A percentile compares a stretch with the other conserved stretches of the same genome.
Conservation (phyloP, 2,329 filamentous ascomycete genomes). For the Aspergillus quadricinctus region DNA sequence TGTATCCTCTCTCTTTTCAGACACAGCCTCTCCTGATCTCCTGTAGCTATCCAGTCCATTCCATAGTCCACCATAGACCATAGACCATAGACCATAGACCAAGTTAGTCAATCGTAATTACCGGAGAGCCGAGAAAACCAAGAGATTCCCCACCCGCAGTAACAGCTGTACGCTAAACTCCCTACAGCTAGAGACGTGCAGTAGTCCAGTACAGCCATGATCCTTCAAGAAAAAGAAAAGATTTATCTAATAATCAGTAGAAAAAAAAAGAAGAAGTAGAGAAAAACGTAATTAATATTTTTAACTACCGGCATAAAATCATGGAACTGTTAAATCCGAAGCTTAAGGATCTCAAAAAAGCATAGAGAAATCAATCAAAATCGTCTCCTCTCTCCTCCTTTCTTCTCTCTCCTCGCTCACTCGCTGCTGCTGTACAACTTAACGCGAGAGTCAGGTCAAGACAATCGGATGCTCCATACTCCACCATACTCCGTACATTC, state of each 20-base stretch:
- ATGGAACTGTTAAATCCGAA: neutral
- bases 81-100: no score
- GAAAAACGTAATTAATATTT: neutral
- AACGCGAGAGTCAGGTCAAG: neutral
- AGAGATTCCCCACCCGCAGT: neutral
- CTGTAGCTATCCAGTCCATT: no score
- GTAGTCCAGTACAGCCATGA: neutral
- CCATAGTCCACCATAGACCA: no score
- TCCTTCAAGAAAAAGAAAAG: neutral
- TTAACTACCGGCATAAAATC: neutral
- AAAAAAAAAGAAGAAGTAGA: neutral
- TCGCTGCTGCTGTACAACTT: neutral
- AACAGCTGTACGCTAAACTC: neutral
- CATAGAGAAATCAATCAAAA: neutral
- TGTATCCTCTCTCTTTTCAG: neutral
- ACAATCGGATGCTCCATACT: constrained; percentile 8
- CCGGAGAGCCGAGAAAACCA: neutral
- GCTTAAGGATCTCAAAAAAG: neutral
- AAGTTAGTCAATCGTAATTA: neutral
- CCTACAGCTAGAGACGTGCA: neutral
- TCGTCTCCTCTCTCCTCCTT: neutral
- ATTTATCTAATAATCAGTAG: neutral
- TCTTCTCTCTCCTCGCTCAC: neutral
- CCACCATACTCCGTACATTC: neutral
- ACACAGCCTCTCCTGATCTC: neutral